Evolutionary conservation across 768 basidiomycete species (phyloP).

Genomic region (Suillus subalutaceus): DNA sequence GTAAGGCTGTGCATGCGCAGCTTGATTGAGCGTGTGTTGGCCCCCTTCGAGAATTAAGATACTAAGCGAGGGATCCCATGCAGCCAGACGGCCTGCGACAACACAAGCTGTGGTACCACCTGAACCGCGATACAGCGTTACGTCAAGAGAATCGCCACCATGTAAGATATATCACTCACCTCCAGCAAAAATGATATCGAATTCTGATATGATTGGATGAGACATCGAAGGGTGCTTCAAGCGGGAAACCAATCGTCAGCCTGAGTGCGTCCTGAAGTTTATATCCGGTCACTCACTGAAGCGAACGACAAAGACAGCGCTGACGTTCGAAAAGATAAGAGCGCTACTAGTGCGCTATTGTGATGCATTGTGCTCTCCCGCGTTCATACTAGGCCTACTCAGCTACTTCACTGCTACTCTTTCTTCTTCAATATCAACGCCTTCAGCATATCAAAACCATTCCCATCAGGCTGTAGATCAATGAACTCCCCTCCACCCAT

Average conservation of each 20-base stretch:
- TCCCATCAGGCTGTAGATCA: too few relatives aligned
- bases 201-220: background rate
- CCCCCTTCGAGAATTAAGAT: background rate
- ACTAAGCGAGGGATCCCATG: background rate
- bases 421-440: too few relatives aligned
- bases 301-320: background rate
- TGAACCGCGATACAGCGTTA: background rate
- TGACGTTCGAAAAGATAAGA: too few relatives aligned
- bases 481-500: too few relatives aligned
- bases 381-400: too few relatives aligned
- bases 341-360: too few relatives aligned
- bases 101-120: background rate
- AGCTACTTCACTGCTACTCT: too few relatives aligned
- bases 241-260: background rate
- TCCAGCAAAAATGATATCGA: background rate
- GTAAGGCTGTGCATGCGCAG: background rate
- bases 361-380: too few relatives aligned
- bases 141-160: background rate
- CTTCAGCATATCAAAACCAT: too few relatives aligned
- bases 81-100: background rate
- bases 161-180: background rate
- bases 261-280: background rate
- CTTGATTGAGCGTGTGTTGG: background rate
- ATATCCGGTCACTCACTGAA: background rate
- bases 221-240: background rate